Evolutionary conservation across 306 rosid genomes (phyloP).

Genomic region (Quercus rubra): DNA sequence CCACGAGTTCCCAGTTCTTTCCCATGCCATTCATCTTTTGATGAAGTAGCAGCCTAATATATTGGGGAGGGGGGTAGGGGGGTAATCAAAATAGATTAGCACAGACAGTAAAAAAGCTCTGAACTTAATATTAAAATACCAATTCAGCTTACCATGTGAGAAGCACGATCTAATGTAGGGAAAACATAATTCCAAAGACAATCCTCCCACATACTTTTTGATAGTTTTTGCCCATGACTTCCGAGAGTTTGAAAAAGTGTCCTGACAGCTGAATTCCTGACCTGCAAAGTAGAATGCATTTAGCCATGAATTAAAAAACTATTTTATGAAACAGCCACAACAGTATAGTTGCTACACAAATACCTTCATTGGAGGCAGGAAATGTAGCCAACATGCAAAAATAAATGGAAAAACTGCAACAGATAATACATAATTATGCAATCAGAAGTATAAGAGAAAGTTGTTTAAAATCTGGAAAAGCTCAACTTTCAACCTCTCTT

Average conservation of each 20-base stretch:
- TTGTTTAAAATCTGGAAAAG: neutral
- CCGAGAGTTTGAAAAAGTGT: conserved; percentile 94
- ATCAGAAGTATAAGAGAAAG: neutral
- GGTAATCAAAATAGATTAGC: conserved; percentile 16
- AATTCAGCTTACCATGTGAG: conserved; percentile 78
- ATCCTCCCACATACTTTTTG: conserved; percentile 87
- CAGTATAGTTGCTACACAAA: neutral
- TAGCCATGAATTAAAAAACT: neutral
- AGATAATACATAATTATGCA: neutral
- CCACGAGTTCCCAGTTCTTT: conserved; percentile 99
- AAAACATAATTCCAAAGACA: conserved; percentile 97
- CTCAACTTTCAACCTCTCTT: neutral
- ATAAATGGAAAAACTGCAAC: neutral
- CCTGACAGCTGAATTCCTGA: conserved; percentile 90
- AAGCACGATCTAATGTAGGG: conserved; percentile 82
- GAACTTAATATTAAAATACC: conserved; percentile 15
- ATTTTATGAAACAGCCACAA: neutral
- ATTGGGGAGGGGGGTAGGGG: too few species aligned
- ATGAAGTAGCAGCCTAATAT: conserved; percentile 85
- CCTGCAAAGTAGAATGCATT: conserved; percentile 47
- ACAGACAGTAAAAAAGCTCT: conserved; percentile 13
- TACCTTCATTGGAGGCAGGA: neutral
- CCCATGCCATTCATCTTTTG: conserved; percentile 97
- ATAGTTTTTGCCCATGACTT: conserved; percentile 89
- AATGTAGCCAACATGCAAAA: neutral